These are phyloP conservation scores for Aspergillus ostianus DNA, from an alignment of 495 filamentous ascomycete genomes.

Conservation along the genomic window DNA sequence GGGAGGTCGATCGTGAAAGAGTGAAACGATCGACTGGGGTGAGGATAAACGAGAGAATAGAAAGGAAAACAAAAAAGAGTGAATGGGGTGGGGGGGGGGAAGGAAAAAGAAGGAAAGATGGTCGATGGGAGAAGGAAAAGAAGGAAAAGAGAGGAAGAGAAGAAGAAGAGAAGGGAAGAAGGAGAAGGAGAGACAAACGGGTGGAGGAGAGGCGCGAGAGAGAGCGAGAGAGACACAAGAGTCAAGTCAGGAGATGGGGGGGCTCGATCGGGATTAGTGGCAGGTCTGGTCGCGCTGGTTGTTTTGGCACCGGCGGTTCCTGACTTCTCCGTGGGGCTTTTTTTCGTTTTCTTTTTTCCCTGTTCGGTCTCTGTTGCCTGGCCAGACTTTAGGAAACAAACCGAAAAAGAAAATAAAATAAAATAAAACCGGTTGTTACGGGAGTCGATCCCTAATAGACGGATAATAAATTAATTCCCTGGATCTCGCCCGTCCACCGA, in stretches of 20 bases:
- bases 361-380: not conserved
- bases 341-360: not conserved
- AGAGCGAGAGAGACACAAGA: slow-evolving; percentile 1
- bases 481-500: no score
- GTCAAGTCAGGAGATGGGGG: slow-evolving; percentile 12
- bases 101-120: slow-evolving; percentile 32
- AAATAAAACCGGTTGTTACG: no score
- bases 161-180: slow-evolving; percentile 22
- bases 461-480: not conserved
- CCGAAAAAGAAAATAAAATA: slow-evolving; percentile 1
- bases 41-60: slow-evolving; percentile 27
- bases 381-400: not conserved
- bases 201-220: slow-evolving; percentile 8
- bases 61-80: slow-evolving; percentile 22
- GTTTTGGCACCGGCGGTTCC: slow-evolving; percentile 16
- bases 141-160: slow-evolving; percentile 26
- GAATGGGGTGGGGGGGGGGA: slow-evolving; percentile 40
- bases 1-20: slow-evolving; percentile 38
- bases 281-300: slow-evolving; percentile 2
- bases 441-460: not conserved
- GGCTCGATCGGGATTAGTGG: slow-evolving; percentile 15
- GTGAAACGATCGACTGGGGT: slow-evolving; percentile 42
- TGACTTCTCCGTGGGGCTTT: slow-evolving; percentile 11
- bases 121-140: slow-evolving; percentile 30
- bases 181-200: slow-evolving; percentile 12